Base-by-base conservation (phyloP, 2,329 filamentous ascomycete species). In the Cadophora luteo-olivacea region DNA sequence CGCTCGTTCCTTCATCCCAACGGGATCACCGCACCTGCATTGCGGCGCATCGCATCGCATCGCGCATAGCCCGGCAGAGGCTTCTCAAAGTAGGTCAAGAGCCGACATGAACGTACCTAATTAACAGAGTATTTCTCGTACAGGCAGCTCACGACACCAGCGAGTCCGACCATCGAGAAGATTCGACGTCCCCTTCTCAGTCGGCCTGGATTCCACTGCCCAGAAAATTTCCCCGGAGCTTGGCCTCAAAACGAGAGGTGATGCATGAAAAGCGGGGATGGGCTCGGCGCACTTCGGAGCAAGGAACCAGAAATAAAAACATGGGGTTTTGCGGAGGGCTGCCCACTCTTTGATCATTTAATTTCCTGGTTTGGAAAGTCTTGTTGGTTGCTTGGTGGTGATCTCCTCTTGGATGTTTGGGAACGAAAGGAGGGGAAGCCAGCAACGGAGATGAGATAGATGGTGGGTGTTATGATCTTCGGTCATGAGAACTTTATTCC, bases 11-110 rank as follows among this genome's bases (percentile, higher is more conserved):
- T 38, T 19, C 16, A 32, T 51, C 60, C 41, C 16, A 49, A 33
- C 41, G 5, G 41, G 60, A 62, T 62, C 60, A 49, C 25, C 60
- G 41, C 38, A 33, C n/a, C 57, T 55, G 33, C 36, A 60, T 60
- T 8, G 12, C 38, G 32, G 25, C 33, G 33, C 57, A 45, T 62
- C 16, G 41, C 58, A 62, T 62, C 11, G 6, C 16, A 9, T 12
- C n/a, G 22, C 14, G 24, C 19, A 25, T 29, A n/a, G 12, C 22
- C 11, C 57, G 4, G 6, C 14, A 7, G 29, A 29, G 29, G 29
- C n/a, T 14, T 61, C 36, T 8, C 12, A 32, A 48, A 61, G 38
- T 48, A 48, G 38, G 5, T 29, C 8, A 12, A 48, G 19, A 61
- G 16, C 36, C 36, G 36, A 38, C 12, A 9, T 9, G 12, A 38